phyloP scores from a whole-genome alignment of 768 basidiomycete genomes.

The Boletus reticuloceps region DNA sequence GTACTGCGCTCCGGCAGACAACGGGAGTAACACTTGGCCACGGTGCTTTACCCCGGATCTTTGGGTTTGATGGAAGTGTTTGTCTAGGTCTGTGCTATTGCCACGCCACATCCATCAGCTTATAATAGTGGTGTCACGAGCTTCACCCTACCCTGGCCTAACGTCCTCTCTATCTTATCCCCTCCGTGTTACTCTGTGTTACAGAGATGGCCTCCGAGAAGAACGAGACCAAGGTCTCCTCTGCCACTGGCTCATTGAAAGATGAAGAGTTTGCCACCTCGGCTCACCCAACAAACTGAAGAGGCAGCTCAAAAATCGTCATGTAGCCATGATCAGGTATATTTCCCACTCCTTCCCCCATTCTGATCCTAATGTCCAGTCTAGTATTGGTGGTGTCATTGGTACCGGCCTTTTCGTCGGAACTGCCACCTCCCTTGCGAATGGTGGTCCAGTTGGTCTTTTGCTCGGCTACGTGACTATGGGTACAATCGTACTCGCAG shows the following conservation, averaged over 20 bases:
- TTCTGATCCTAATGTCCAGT: conserved; percentile 1
- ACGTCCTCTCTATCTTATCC: background rate
- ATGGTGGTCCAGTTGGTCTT: conserved; percentile 73
- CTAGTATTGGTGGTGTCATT: conserved; percentile 59
- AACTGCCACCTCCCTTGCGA: conserved; percentile 46
- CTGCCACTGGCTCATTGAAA: conserved; percentile 10
- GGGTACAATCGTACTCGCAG: conserved; percentile 66
- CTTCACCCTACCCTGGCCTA: background rate
- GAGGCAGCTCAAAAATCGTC: conserved; percentile 71
- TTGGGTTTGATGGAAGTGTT: too few relatives aligned
- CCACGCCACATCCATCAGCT: background rate
- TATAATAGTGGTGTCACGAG: background rate
- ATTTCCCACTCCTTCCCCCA: background rate
- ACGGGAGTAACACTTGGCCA: too few relatives aligned
- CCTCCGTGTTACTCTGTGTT: too few relatives aligned
- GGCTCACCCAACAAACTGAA: conserved; percentile 32
- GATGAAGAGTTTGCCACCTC: conserved; percentile 20
- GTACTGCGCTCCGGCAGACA: too few relatives aligned
- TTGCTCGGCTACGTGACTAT: conserved; percentile 66
- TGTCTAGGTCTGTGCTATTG: background rate
- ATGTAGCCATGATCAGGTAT: conserved; percentile 80
- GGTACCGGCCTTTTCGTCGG: conserved; percentile 69
- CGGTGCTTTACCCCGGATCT: too few relatives aligned
- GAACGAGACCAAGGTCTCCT: background rate
- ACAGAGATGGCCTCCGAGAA: conserved; percentile 24